Evolutionary conservation across 106 monocot species (phyloP).

Genomic region (Iris macrosiphon): DNA sequence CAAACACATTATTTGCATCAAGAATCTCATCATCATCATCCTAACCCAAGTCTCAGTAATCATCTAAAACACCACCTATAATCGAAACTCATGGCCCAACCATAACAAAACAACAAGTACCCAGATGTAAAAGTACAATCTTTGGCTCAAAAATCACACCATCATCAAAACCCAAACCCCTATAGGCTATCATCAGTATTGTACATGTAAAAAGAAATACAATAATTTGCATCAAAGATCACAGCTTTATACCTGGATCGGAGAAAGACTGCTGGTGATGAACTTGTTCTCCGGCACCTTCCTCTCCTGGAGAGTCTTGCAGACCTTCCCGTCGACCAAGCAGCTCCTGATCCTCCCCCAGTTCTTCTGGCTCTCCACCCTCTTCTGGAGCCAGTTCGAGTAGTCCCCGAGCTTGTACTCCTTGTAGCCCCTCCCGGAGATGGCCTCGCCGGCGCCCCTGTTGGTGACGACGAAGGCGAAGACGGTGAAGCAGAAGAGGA

Average conservation of each 20-base stretch:
- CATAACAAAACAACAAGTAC: too few relatives aligned
- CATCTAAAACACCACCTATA: too few relatives aligned
- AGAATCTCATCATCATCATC: too few relatives aligned
- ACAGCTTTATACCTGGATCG: slow-evolving; percentile 39
- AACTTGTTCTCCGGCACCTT: slow-evolving; percentile 39
- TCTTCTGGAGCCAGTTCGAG: slow-evolving; percentile 54
- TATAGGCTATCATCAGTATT: not conserved
- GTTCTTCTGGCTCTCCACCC: slow-evolving; percentile 25
- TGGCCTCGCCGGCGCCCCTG: slow-evolving; percentile 38
- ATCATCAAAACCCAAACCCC: not conserved
- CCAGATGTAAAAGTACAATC: too few relatives aligned
- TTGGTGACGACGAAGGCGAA: slow-evolving; percentile 67
- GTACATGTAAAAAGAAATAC: not conserved
- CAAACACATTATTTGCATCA: too few relatives aligned
- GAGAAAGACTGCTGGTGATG: slow-evolving; percentile 39
- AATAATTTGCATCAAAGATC: not conserved
- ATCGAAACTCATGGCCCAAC: too few relatives aligned
- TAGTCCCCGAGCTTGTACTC: slow-evolving; percentile 63
- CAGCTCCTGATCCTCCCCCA: slow-evolving; percentile 63
- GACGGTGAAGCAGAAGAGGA: slow-evolving; percentile 34
- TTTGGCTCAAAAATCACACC: too few relatives aligned
- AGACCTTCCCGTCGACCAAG: slow-evolving; percentile 38
- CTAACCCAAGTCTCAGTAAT: too few relatives aligned
- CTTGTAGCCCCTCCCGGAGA: slow-evolving; percentile 42
- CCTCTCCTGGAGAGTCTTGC: slow-evolving; percentile 31